These are phyloP conservation scores for Chalaropsis ovoidea DNA, from an alignment of 2,329 filamentous ascomycete species.

Conservation along the genomic window DNA sequence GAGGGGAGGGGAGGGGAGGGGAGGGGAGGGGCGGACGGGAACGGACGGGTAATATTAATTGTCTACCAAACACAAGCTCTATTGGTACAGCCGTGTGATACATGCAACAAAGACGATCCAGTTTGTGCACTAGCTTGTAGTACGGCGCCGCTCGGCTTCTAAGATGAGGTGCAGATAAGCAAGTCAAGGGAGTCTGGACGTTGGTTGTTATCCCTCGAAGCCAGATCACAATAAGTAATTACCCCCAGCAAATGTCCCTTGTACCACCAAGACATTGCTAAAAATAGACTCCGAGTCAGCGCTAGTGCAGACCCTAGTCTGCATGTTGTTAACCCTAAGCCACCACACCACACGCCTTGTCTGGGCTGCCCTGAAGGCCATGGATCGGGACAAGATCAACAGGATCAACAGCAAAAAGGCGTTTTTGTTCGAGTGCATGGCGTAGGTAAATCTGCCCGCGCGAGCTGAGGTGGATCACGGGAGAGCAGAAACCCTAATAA, in stretches of 20 bases:
- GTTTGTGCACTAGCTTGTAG: neutral
- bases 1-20: neutral
- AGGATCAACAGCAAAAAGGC: neutral
- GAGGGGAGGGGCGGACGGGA: neutral
- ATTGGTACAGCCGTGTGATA: constrained; percentile 8
- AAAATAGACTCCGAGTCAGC: neutral
- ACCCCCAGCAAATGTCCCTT: neutral
- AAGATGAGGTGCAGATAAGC: neutral
- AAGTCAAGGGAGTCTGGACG: neutral
- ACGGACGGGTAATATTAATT: neutral
- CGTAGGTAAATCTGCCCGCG: neutral
- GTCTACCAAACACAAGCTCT: neutral
- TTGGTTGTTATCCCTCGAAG: neutral
- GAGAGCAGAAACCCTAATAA: neutral
- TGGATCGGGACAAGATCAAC: neutral
- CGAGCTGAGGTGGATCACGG: neutral
- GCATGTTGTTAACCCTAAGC: neutral
- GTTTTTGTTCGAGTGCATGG: neutral
- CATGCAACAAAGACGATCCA: neutral
- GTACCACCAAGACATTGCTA: neutral
- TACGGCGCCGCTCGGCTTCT: neutral
- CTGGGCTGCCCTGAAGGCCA: too few species aligned
- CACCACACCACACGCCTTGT: neutral
- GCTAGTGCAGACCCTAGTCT: neutral
- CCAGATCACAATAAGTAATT: neutral